phyloP scores from a whole-genome alignment of 805 yeast genomes.

The Kuraishia cidri region DNA sequence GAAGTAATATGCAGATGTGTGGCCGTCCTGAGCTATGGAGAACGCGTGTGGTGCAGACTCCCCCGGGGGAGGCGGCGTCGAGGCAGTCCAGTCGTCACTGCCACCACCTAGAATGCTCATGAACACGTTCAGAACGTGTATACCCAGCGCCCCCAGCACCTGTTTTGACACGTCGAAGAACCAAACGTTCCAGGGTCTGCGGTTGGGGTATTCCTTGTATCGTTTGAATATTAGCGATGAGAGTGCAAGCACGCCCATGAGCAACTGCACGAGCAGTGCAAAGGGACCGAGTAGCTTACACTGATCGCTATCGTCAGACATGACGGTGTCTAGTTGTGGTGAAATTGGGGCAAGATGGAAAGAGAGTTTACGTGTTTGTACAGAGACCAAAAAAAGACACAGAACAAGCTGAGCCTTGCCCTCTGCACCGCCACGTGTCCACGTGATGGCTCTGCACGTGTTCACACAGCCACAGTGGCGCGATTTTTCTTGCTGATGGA shows the following conservation, averaged over 20 bases:
- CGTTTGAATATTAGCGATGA: conserved; percentile 70
- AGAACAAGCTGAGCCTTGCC: too few relatives aligned
- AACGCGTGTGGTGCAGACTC: conserved; percentile 2
- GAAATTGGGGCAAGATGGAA: too few relatives aligned
- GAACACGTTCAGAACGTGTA: conserved; percentile 70
- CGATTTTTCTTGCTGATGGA: too few relatives aligned
- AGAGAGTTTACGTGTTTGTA: too few relatives aligned
- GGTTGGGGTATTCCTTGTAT: conserved; percentile 64
- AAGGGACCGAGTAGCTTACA: conserved; percentile 81
- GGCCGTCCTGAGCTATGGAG: conserved; percentile 5
- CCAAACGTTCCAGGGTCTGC: conserved; percentile 89
- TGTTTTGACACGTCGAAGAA: conserved; percentile 85
- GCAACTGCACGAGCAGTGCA: conserved; percentile 67
- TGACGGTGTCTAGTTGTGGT: too few relatives aligned
- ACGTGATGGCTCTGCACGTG: too few relatives aligned
- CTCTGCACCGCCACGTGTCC: too few relatives aligned
- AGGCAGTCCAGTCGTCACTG: conserved; percentile 10
- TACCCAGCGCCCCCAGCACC: conserved; percentile 75
- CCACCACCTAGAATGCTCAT: conserved; percentile 51
- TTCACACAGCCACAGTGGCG: too few relatives aligned
- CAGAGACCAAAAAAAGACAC: too few relatives aligned
- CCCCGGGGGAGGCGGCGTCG: not conserved
- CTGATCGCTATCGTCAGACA: too few relatives aligned
- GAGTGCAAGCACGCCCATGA: conserved; percentile 71
- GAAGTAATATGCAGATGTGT: too few relatives aligned